Conservation (phyloP, 176 grass and related monocot genomes). For the Musa schizocarpa region DNA sequence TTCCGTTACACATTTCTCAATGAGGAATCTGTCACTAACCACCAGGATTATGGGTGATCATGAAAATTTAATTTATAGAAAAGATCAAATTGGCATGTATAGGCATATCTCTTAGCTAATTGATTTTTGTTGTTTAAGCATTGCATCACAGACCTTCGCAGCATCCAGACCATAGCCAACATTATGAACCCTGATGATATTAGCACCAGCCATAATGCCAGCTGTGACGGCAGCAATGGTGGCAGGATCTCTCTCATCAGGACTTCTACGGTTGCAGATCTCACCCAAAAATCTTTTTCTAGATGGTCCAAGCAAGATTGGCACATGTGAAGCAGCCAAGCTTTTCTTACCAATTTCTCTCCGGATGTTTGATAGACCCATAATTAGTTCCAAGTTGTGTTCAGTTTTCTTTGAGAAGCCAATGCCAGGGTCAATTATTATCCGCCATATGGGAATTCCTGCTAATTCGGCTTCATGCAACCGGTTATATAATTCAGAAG, state of each 20-base stretch:
- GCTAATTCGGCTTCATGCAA: conserved; percentile 51
- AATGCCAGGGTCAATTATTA: conserved; percentile 79
- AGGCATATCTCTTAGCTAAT: background rate
- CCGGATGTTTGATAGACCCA: conserved; percentile 44
- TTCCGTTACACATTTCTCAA: too few species aligned
- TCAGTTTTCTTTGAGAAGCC: conserved; percentile 63
- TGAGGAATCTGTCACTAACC: too few species aligned
- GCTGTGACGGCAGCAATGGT: conserved; percentile 30
- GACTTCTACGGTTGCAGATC: conserved; percentile 41
- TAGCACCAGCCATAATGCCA: conserved; percentile 66
- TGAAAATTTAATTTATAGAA: too few species aligned
- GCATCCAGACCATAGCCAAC: conserved; percentile 41
- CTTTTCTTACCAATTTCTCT: conserved; percentile 50
- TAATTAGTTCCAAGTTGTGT: conserved; percentile 53
- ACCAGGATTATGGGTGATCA: too few species aligned
- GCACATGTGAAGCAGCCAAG: conserved; percentile 57
- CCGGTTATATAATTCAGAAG: conserved; percentile 47
- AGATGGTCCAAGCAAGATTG: conserved; percentile 63
- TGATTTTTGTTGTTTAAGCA: background rate
- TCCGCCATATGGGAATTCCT: conserved; percentile 78
- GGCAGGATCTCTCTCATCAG: conserved; percentile 56
- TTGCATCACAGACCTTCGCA: conserved; percentile 50
- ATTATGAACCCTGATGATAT: conserved; percentile 78
- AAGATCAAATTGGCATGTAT: background rate
- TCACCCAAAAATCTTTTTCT: conserved; percentile 72